Percentiles rank a stretch among this genome's conserved stretches.
Evolutionary conservation across 2,329 filamentous ascomycete species (phyloP).

Genomic region (Cladorrhinum sp.): DNA sequence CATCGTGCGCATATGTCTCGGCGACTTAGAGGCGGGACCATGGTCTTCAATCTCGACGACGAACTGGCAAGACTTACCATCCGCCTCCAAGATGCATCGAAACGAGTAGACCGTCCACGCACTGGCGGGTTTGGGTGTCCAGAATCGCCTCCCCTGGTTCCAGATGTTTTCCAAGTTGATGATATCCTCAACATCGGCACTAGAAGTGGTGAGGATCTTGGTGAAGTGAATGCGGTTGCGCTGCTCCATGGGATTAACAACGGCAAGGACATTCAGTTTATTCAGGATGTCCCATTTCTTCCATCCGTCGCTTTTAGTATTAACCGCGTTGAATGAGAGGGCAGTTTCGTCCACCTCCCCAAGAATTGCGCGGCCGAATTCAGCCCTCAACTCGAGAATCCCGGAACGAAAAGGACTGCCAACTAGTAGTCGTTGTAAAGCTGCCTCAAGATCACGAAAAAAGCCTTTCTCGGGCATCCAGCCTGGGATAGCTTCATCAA

Average conservation of each 20-base stretch:
- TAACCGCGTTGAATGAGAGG: slow-evolving; percentile 26
- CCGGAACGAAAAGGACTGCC: slow-evolving; percentile 24
- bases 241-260: neutral
- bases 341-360: slow-evolving; percentile 20
- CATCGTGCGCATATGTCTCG: slow-evolving; percentile 22
- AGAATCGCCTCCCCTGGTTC: slow-evolving; percentile 14
- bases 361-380: slow-evolving; percentile 32
- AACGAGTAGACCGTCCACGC: slow-evolving; percentile 24
- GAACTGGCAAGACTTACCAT: slow-evolving; percentile 4
- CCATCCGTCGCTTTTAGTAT: slow-evolving; percentile 28
- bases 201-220: slow-evolving; percentile 30
- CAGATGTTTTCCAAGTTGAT: slow-evolving; percentile 11
- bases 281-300: slow-evolving; percentile 14
- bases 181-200: slow-evolving; percentile 25
- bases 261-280: slow-evolving; percentile 19
- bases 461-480: neutral
- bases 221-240: slow-evolving; percentile 28
- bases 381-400: slow-evolving; percentile 27
- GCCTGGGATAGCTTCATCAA: neutral
- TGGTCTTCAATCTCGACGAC: slow-evolving; percentile 23
- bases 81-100: slow-evolving; percentile 8
- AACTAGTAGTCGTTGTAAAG: slow-evolving; percentile 17
- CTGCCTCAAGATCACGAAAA: slow-evolving; percentile 9
- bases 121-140: slow-evolving; percentile 14
- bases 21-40: neutral